These are phyloP conservation scores for Phytopythium delawarense DNA, from an alignment of 352 stramenopile species.

Conservation along the genomic window DNA sequence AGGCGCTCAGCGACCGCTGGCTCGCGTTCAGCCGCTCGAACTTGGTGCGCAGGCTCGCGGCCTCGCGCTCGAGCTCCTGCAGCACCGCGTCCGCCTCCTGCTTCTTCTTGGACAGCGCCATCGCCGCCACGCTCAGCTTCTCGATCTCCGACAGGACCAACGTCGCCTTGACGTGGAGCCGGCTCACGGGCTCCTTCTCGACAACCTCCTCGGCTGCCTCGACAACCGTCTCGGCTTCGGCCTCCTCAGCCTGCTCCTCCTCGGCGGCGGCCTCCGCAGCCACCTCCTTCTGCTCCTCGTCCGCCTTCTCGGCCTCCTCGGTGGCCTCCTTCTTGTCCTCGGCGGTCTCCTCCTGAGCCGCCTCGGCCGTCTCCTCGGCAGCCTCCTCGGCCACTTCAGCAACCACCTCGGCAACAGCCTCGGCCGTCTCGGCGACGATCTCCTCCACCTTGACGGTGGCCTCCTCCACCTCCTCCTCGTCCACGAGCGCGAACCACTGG, in stretches of 20 bases:
- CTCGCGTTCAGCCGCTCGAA: slow-evolving; percentile 80
- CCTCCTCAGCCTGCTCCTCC: slow-evolving; percentile 7
- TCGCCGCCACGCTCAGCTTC: slow-evolving; percentile 64
- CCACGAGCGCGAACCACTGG: slow-evolving; percentile 61
- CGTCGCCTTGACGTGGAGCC: slow-evolving; percentile 66
- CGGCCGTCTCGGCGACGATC: slow-evolving; percentile 11
- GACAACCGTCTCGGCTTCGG: slow-evolving; percentile 4
- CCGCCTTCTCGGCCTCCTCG: slow-evolving; percentile 10
- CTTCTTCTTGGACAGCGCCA: slow-evolving; percentile 77
- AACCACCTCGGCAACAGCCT: slow-evolving; percentile 1
- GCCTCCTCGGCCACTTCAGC: slow-evolving; percentile 24
- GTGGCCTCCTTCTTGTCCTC: slow-evolving; percentile 11
- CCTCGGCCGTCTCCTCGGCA: slow-evolving; percentile 11
- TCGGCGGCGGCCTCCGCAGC: slow-evolving; percentile 4
- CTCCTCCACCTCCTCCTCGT: slow-evolving; percentile 31
- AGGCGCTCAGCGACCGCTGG: slow-evolving; percentile 55
- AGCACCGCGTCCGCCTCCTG: slow-evolving; percentile 68
- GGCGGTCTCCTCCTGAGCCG: slow-evolving; percentile 1
- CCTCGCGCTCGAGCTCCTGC: slow-evolving; percentile 65
- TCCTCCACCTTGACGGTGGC: slow-evolving; percentile 22
- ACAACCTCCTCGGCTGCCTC: slow-evolving; percentile 7
- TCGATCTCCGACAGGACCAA: slow-evolving; percentile 77
- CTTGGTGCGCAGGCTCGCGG: slow-evolving; percentile 68
- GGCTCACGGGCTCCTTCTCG: slow-evolving; percentile 17
- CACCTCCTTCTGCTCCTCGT: slow-evolving; percentile 5